Evolutionary conservation across 2,329 filamentous ascomycete species (phyloP).

Genomic region (Aspergillus sp.): DNA sequence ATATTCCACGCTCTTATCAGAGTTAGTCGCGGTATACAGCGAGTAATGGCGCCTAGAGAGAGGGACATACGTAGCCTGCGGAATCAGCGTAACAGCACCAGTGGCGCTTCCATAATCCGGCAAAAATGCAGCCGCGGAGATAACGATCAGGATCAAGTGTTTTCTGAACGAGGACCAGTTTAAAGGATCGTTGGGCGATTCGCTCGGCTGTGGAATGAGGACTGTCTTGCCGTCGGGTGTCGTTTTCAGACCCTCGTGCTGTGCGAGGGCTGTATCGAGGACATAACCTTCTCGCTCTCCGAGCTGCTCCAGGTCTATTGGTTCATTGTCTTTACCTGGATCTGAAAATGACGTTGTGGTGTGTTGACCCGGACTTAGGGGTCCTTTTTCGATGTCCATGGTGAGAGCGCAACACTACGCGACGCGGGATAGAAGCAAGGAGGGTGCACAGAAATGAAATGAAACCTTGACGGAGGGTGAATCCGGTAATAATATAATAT

Average conservation of each 20-base stretch:
- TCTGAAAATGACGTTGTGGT: not conserved
- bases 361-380: no score
- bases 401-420: not conserved
- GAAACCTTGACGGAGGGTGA: no score
- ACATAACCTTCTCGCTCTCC: conserved; percentile 14
- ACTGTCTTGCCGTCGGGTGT: conserved; percentile 34
- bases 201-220: conserved; percentile 40
- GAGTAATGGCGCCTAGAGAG: not conserved
- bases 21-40: not conserved
- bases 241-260: conserved; percentile 26
- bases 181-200: conserved; percentile 40
- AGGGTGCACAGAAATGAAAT: not conserved
- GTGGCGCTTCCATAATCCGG: conserved; percentile 46
- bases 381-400: not conserved
- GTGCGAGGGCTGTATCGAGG: conserved; percentile 1
- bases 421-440: not conserved
- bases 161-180: conserved; percentile 39
- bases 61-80: conserved; percentile 31
- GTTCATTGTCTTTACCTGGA: not conserved
- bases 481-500: no score
- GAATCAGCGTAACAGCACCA: conserved; percentile 41
- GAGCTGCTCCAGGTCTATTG: conserved; percentile 12
- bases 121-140: conserved; percentile 39
- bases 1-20: conserved; percentile 34
- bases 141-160: conserved; percentile 37